Conservation (phyloP, 2,329 filamentous ascomycete genomes). For the Trichophyton rubrum region DNA sequence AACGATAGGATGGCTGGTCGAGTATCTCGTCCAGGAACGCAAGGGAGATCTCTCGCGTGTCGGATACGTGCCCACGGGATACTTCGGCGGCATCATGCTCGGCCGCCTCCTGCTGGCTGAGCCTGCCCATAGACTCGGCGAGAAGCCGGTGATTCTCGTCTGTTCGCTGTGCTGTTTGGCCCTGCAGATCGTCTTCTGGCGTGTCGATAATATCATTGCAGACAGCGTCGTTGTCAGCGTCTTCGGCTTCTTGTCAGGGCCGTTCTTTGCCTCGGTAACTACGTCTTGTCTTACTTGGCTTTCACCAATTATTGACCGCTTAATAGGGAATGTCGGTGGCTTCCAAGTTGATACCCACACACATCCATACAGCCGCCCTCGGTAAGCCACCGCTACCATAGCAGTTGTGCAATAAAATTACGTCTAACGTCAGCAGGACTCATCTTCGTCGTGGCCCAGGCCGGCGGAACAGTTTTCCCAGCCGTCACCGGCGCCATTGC, state of each 20-base stretch:
- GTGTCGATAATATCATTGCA: conserved; percentile 34
- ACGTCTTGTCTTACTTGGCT: too few relatives aligned
- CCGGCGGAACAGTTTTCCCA: conserved; percentile 45
- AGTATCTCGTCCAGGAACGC: conserved; percentile 50
- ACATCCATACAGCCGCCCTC: conserved; percentile 38
- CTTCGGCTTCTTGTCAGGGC: conserved; percentile 47
- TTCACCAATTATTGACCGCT: neutral
- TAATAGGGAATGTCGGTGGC: conserved; percentile 42
- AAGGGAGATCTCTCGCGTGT: conserved; percentile 44
- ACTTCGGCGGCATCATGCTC: conserved; percentile 46
- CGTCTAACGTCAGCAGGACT: conserved; percentile 24
- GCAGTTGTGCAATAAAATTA: neutral
- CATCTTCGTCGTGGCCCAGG: conserved; percentile 47
- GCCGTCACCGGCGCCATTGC: conserved; percentile 44
- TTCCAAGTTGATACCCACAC: conserved; percentile 39
- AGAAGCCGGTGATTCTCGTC: conserved; percentile 44
- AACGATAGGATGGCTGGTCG: conserved; percentile 47
- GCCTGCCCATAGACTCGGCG: conserved; percentile 46
- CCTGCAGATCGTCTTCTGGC: conserved; percentile 49
- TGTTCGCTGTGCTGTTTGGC: conserved; percentile 43
- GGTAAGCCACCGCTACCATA: conserved; percentile 21
- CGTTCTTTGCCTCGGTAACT: conserved; percentile 44
- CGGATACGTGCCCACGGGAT: conserved; percentile 51
- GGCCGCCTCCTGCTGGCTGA: conserved; percentile 47
- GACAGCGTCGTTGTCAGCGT: conserved; percentile 44